phyloP scores from a whole-genome alignment of 2,329 filamentous ascomycete genomes.

The Gaeumannomyces sp. region DNA sequence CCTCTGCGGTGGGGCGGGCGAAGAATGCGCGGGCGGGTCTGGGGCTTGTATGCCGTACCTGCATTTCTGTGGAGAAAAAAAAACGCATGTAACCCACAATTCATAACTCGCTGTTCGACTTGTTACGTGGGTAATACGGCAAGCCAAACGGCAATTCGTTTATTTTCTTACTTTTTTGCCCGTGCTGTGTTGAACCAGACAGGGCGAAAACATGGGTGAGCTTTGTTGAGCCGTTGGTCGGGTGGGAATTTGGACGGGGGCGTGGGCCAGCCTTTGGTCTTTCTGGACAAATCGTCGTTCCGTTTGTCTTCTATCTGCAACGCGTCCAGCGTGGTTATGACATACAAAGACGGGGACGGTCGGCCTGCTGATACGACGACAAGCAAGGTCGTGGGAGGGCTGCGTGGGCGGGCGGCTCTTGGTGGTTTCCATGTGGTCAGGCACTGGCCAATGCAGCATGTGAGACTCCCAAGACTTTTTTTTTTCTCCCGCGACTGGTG shows the following conservation, averaged over 20 bases:
- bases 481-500: neutral
- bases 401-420: too few relatives aligned
- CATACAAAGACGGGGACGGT: neutral
- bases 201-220: neutral
- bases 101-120: neutral
- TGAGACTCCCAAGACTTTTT: neutral
- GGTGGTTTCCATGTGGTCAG: neutral
- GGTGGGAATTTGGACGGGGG: too few relatives aligned
- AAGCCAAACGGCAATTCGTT: neutral
- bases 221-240: neutral
- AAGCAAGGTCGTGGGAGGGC: neutral
- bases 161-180: neutral
- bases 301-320: neutral
- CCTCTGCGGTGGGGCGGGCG: neutral
- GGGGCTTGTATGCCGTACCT: neutral
- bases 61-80: neutral
- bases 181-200: neutral
- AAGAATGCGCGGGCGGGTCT: neutral
- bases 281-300: neutral
- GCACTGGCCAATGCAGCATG: neutral
- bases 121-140: neutral
- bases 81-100: neutral
- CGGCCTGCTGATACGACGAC: neutral
- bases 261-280: too few relatives aligned
- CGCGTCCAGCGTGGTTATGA: neutral